These are phyloP conservation scores for Camelina sativa DNA, from an alignment of 345 rosid genomes.

Conservation along the genomic window DNA sequence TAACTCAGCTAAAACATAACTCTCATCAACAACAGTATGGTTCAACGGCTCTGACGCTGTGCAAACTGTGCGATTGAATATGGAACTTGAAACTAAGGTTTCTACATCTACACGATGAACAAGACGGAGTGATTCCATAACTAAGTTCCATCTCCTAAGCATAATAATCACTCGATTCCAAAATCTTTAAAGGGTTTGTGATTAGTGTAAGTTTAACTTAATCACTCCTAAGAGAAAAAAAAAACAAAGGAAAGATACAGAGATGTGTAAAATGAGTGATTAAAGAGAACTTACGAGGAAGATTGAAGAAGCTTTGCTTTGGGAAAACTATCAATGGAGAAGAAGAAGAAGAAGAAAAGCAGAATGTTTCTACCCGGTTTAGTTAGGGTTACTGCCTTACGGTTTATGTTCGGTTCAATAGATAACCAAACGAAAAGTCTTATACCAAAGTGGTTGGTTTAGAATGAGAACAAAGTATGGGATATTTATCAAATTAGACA, in stretches of 20 bases:
- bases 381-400: constrained; percentile 10
- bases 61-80: constrained; percentile 18
- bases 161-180: constrained; percentile 20
- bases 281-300: constrained; percentile 36
- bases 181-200: neutral
- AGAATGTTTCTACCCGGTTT: constrained; percentile 15
- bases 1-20: constrained; percentile 58
- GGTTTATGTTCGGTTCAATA: neutral
- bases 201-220: neutral
- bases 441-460: neutral
- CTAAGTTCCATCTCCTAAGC: constrained; percentile 32
- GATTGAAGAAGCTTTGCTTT: constrained; percentile 29
- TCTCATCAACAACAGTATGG: constrained; percentile 49
- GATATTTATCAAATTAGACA: too few relatives aligned
- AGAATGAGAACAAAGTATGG: neutral
- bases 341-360: constrained; percentile 9
- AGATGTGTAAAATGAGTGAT: neutral
- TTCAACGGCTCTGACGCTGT: constrained; percentile 34
- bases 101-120: neutral
- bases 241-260: neutral
- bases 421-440: neutral
- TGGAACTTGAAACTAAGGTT: neutral
- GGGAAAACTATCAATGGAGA: constrained; percentile 13
- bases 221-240: neutral
- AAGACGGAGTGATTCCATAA: constrained; percentile 4